Evolutionary conservation across 2,329 filamentous ascomycete species (phyloP).

Genomic region (Chrysoporthe puriensis): DNA sequence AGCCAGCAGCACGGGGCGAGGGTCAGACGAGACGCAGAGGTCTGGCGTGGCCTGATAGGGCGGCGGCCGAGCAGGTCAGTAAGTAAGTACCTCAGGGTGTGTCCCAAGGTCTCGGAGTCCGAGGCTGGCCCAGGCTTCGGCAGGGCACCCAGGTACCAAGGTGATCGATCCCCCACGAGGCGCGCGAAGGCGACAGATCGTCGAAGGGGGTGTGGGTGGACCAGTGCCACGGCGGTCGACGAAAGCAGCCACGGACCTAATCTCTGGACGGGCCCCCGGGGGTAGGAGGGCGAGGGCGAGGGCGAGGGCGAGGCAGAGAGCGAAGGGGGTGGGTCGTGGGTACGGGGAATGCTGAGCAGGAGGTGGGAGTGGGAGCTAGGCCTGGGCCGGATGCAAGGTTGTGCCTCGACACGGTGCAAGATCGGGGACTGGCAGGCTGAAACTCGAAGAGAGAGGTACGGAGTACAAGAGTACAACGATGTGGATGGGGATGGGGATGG

Average conservation of each 20-base stretch:
- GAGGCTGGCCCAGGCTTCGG: neutral
- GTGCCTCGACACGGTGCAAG: slow-evolving; percentile 11
- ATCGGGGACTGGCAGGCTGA: neutral
- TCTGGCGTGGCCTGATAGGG: neutral
- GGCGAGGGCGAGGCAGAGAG: neutral
- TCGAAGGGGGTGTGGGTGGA: slow-evolving; percentile 20
- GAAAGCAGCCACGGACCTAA: slow-evolving; percentile 24
- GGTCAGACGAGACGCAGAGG: slow-evolving; percentile 16
- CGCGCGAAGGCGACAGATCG: neutral
- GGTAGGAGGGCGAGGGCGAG: neutral
- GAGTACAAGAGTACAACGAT: slow-evolving; percentile 1
- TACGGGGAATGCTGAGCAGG: slow-evolving; percentile 12
- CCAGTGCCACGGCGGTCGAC: slow-evolving; percentile 24
- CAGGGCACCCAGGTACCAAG: neutral
- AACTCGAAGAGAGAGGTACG: neutral
- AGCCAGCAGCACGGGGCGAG: slow-evolving; percentile 20
- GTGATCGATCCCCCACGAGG: neutral
- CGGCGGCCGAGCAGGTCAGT: neutral
- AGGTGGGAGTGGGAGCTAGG: slow-evolving; percentile 11
- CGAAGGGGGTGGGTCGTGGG: slow-evolving; percentile 23
- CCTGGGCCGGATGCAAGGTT: slow-evolving; percentile 14
- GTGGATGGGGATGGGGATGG: slow-evolving; percentile 7
- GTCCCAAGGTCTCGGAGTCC: slow-evolving; percentile 23
- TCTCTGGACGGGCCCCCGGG: slow-evolving; percentile 5
- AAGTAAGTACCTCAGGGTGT: slow-evolving; percentile 18